These are phyloP conservation scores for Rhodotorula babjevae DNA, from an alignment of 768 basidiomycete genomes.

Conservation along the genomic window DNA sequence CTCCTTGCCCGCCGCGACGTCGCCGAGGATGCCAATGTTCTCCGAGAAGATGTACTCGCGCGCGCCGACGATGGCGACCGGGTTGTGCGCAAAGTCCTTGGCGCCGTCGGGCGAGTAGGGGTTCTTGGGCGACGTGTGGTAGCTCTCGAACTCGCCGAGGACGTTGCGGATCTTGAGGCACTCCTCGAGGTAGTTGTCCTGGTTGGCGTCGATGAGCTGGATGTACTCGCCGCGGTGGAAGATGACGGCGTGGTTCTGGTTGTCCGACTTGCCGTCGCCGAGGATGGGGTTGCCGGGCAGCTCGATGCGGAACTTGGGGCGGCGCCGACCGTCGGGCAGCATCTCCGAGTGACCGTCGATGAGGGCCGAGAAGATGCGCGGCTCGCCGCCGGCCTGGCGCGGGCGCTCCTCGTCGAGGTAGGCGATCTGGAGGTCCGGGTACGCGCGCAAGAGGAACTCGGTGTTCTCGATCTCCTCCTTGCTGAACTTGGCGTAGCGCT, in stretches of 20 bases:
- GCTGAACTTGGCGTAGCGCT: conserved; percentile 98
- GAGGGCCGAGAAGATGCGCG: conserved; percentile 87
- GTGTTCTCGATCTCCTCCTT: conserved; percentile 99
- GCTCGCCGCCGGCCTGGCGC: conserved; percentile 89
- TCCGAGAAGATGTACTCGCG: conserved; percentile 99
- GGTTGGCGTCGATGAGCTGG: conserved; percentile 98
- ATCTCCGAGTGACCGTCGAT: conserved; percentile 99
- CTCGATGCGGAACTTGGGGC: conserved; percentile 97
- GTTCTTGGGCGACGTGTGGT: conserved; percentile 71
- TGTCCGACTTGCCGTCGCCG: conserved; percentile 98
- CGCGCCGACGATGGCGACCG: conserved; percentile 95
- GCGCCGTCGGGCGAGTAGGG: conserved; percentile 62
- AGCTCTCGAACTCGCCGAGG: conserved; percentile 97
- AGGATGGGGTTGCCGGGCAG: conserved; percentile 98
- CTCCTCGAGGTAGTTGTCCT: conserved; percentile 99
- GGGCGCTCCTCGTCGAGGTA: conserved; percentile 95
- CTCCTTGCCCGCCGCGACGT: conserved; percentile 97
- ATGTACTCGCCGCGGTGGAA: conserved; percentile 99
- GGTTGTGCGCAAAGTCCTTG: conserved; percentile 72
- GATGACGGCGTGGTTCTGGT: conserved; percentile 98
- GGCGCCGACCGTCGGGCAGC: conserved; percentile 74
- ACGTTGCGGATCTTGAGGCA: conserved; percentile 98
- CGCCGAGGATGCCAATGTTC: conserved; percentile 97
- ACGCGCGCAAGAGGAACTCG: conserved; percentile 92
- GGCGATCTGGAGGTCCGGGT: conserved; percentile 96